These are phyloP conservation scores for Pilasporangium apinafurcum DNA, from an alignment of 352 stramenopile genomes.

Conservation along the genomic window DNA sequence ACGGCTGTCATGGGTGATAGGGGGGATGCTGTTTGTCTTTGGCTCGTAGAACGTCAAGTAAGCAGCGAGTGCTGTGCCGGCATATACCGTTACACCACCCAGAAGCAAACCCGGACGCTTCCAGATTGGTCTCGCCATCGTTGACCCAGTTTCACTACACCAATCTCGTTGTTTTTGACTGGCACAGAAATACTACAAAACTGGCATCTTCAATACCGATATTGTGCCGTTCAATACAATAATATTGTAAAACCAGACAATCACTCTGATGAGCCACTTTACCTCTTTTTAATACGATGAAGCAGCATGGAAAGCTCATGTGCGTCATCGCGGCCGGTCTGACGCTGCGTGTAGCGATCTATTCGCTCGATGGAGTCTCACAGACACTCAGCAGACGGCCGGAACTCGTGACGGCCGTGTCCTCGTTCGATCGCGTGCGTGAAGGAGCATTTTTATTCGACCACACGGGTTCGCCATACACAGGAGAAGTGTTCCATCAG, in stretches of 20 bases:
- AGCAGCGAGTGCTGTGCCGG: conserved; percentile 36
- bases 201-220: too few species aligned
- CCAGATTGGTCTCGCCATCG: conserved; percentile 21
- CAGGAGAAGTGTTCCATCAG: conserved; percentile 79
- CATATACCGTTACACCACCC: conserved; percentile 51
- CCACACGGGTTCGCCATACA: conserved; percentile 47
- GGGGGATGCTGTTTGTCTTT: conserved; percentile 13
- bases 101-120: conserved; percentile 51
- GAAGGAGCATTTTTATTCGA: conserved; percentile 56
- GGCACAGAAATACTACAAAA: too few species aligned
- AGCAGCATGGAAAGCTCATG: not conserved
- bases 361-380: conserved; percentile 23
- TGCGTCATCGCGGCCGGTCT: conserved; percentile 21
- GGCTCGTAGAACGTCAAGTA: conserved; percentile 78
- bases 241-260: too few species aligned
- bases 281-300: not conserved
- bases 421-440: conserved; percentile 50
- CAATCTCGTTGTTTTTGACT: not conserved
- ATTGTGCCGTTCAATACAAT: too few species aligned
- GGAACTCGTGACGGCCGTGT: conserved; percentile 60
- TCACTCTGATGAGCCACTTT: too few species aligned
- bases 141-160: not conserved
- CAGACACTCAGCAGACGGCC: conserved; percentile 36
- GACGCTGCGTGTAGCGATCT: conserved; percentile 30
- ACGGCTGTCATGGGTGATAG: conserved; percentile 42